phyloP scores from a whole-genome alignment of 2,329 filamentous ascomycete species.

The Cryphonectria parasitica region DNA sequence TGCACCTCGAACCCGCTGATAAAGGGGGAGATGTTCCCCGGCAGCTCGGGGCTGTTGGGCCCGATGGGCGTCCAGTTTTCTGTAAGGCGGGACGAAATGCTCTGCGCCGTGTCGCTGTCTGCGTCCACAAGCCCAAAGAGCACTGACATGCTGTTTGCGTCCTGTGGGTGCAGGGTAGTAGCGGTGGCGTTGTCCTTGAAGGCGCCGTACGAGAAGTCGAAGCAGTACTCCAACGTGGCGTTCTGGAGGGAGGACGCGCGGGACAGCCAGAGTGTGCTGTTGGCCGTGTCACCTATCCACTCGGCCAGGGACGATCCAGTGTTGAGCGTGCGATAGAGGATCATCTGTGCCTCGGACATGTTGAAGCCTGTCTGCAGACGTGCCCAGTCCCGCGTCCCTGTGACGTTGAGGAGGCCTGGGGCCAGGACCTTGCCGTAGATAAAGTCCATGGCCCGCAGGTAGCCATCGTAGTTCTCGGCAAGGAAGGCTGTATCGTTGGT shows the following conservation, averaged over 20 bases:
- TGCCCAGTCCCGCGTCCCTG: slow-evolving; percentile 55
- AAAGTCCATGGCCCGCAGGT: slow-evolving; percentile 37
- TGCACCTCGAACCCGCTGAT: slow-evolving; percentile 63
- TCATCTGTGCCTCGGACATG: slow-evolving; percentile 56
- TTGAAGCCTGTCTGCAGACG: slow-evolving; percentile 53
- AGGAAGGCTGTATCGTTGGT: slow-evolving; percentile 49
- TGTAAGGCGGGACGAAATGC: slow-evolving; percentile 49
- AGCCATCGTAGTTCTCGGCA: slow-evolving; percentile 39
- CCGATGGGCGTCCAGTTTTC: slow-evolving; percentile 61
- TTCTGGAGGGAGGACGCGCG: slow-evolving; percentile 46
- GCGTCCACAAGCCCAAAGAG: slow-evolving; percentile 49
- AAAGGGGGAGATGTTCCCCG: slow-evolving; percentile 61
- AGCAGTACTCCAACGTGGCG: slow-evolving; percentile 52
- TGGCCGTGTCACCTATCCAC: slow-evolving; percentile 46
- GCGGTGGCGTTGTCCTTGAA: slow-evolving; percentile 58
- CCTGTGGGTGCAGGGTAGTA: slow-evolving; percentile 60
- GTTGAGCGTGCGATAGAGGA: slow-evolving; percentile 57
- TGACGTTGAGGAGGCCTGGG: slow-evolving; percentile 52
- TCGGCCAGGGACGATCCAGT: slow-evolving; percentile 55
- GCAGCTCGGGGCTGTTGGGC: slow-evolving; percentile 58
- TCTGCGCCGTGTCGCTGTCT: slow-evolving; percentile 38
- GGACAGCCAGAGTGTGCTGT: slow-evolving; percentile 41
- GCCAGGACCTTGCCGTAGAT: slow-evolving; percentile 34
- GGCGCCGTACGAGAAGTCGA: slow-evolving; percentile 51
- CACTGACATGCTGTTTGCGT: slow-evolving; percentile 61